These are phyloP conservation scores for Stereocaulon alpinum DNA, from an alignment of 495 filamentous ascomycete species.

Conservation along the genomic window DNA sequence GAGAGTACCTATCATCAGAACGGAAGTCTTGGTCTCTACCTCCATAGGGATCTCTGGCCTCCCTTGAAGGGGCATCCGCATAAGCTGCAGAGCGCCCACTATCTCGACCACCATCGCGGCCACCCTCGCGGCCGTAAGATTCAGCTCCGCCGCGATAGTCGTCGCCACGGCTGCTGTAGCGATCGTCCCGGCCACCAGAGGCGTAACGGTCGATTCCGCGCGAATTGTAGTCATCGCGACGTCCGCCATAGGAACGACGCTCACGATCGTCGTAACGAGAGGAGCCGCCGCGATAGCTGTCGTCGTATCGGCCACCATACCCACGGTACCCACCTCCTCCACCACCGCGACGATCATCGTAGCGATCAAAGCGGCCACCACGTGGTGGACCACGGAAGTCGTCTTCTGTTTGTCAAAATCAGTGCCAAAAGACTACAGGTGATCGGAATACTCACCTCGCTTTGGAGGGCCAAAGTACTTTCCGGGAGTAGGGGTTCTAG, in stretches of 20 bases:
- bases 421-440: background rate
- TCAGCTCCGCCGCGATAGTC: slow-evolving; percentile 34
- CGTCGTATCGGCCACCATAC: slow-evolving; percentile 33
- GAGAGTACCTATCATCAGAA: slow-evolving; percentile 27
- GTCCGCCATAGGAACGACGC: slow-evolving; percentile 47
- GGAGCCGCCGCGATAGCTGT: slow-evolving; percentile 28
- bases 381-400: slow-evolving; percentile 47
- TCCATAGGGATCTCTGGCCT: slow-evolving; percentile 23
- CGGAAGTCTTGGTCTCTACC: slow-evolving; percentile 25
- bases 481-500: slow-evolving; percentile 91
- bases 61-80: slow-evolving; percentile 28
- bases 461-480: slow-evolving; percentile 99
- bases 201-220: slow-evolving; percentile 60
- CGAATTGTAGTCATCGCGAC: slow-evolving; percentile 54
- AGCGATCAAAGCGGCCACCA: slow-evolving; percentile 47
- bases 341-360: slow-evolving; percentile 45
- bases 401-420: slow-evolving; percentile 31
- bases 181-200: slow-evolving; percentile 45
- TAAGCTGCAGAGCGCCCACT: slow-evolving; percentile 38
- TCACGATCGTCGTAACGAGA: slow-evolving; percentile 41
- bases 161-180: slow-evolving; percentile 48
- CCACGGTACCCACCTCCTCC: slow-evolving; percentile 40
- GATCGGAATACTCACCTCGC: slow-evolving; percentile 56
- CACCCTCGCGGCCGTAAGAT: slow-evolving; percentile 33
- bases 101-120: slow-evolving; percentile 35